Percentiles rank a stretch among this genome's conserved stretches.
Evolutionary conservation across 495 filamentous ascomycete species (phyloP).

Genomic region (Penicillium nucicola): DNA sequence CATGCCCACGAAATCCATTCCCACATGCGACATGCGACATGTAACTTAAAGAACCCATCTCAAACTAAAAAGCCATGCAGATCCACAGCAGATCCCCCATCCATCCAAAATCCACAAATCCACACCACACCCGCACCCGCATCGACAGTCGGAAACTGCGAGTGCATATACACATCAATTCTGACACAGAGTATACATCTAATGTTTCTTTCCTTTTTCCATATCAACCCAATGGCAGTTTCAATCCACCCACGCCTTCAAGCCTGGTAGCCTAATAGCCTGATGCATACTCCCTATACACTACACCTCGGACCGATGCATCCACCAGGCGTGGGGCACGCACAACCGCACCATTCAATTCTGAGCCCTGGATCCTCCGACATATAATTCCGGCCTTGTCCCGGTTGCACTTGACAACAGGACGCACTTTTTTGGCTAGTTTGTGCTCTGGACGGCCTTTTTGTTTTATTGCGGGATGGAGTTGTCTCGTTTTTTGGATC

Average conservation of each 20-base stretch:
- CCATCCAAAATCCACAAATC: not conserved
- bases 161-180: conserved; percentile 3
- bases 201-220: not conserved
- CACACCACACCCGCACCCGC: too few species aligned
- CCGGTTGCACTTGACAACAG: conserved; percentile 12
- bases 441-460: not conserved
- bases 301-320: too few species aligned
- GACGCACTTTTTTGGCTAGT: not conserved
- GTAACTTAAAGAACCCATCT: not conserved
- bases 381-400: not conserved
- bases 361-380: too few species aligned
- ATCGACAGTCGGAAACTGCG: too few species aligned
- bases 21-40: conserved; percentile 1
- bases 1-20: conserved; percentile 1
- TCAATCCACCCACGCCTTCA: not conserved
- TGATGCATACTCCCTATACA: too few species aligned
- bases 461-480: not conserved
- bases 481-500: conserved; percentile 6
- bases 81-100: conserved; percentile 1
- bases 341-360: too few species aligned
- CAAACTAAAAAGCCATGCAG: conserved; percentile 6
- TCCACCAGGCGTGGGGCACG: too few species aligned
- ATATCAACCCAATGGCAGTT: not conserved
- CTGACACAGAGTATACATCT: conserved; percentile 5
- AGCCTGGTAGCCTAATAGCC: too few species aligned